These are phyloP conservation scores for Arthrobotrys entomopaga DNA, from an alignment of 2,329 filamentous ascomycete species.

Conservation along the genomic window DNA sequence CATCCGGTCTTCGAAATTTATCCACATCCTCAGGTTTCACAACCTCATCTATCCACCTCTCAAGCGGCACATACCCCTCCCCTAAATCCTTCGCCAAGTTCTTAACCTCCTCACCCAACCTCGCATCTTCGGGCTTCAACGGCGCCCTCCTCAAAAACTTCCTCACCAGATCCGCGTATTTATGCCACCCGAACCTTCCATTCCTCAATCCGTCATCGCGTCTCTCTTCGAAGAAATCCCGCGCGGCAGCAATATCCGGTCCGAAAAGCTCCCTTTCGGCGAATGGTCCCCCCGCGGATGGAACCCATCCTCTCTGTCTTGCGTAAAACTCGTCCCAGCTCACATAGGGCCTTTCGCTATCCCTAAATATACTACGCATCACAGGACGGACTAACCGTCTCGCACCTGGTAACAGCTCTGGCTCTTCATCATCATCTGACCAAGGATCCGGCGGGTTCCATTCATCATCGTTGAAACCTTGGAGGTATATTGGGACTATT, in stretches of 20 bases:
- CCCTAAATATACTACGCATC: neutral
- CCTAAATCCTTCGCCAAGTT: conserved; percentile 2
- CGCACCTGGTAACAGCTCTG: neutral
- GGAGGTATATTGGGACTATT: neutral
- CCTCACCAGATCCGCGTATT: neutral
- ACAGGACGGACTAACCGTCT: neutral
- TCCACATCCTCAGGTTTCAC: neutral
- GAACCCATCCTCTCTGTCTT: neutral
- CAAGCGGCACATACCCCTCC: too few species aligned
- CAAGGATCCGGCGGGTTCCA: neutral
- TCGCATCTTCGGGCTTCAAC: neutral
- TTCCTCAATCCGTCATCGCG: neutral
- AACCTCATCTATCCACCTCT: neutral
- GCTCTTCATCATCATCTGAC: neutral
- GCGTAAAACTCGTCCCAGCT: conserved; percentile 5
- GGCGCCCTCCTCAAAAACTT: neutral
- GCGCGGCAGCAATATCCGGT: neutral
- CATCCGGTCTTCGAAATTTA: neutral
- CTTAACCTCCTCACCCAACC: neutral
- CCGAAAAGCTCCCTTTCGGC: neutral
- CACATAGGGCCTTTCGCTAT: neutral
- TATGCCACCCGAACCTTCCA: neutral
- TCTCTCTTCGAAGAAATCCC: neutral
- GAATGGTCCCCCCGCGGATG: neutral
- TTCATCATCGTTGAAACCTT: neutral